Evolutionary conservation across 805 yeast genomes (phyloP), one percentile per base, ranked within the genome.

Genomic region (Candida arabinofermentans): DNA sequence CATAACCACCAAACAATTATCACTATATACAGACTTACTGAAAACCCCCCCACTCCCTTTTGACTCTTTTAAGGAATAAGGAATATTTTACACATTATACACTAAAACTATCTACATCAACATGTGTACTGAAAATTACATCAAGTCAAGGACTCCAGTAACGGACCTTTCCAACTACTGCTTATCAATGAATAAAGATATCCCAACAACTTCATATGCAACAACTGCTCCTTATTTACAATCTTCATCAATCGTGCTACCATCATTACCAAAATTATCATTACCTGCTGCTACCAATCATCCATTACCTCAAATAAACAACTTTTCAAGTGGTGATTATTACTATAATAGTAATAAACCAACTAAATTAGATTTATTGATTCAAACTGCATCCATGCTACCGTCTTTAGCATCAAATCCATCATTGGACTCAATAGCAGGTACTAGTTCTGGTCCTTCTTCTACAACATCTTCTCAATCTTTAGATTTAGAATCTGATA

Each of bases 131-230:
- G 55, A 50, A 33, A 54, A 56, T 41, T 56, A 46, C 44, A 47
- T 51, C 32, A 52, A 52, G 37, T 50, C 59, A 27, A 53, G 48
- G 34, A 47, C 55, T 21, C 57, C 57, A 12, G 47, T 54, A 27
- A 55, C 64, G 18, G 66, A 62, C 35, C 51, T 62, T 23, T 55
- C 59, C 9, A 55, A 50, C 39, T 62, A 62, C 44, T 61, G 65
- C 4, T 46, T 62, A 14, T 40, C 54, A 10, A 51, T 49, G 36
- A 58, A 57, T 42, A 48, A 33, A 37, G 58, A 60, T 42, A 60
- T 60, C 24, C 65, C 65, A 24, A 58, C 53, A 12, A 16, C 34
- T 4, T 38, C 48, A 24, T 52, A 46, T 34, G 45, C 52, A 10
- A 44, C 51, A 1, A 46, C 50, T 3, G 24, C 54, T 27, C 48